phyloP scores from a whole-genome alignment of 495 filamentous ascomycete species.

The Penicillium lagena region DNA sequence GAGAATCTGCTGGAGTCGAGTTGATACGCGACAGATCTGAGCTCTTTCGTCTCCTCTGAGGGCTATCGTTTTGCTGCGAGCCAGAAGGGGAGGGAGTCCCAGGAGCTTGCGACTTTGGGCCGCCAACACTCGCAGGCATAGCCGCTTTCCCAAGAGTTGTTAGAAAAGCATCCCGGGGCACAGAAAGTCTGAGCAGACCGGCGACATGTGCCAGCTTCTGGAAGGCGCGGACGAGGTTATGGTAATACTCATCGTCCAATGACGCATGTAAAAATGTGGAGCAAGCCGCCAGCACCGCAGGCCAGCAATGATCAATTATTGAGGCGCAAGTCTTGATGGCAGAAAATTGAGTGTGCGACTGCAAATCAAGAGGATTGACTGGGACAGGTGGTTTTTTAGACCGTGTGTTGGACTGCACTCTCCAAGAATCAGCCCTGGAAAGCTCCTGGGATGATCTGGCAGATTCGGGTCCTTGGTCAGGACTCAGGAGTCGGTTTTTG shows the following conservation, averaged over 20 bases:
- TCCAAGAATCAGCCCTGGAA: slow-evolving; percentile 25
- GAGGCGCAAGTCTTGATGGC: slow-evolving; percentile 70
- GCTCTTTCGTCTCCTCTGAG: slow-evolving; percentile 37
- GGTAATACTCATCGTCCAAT: slow-evolving; percentile 90
- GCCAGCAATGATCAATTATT: slow-evolving; percentile 91
- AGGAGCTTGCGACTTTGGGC: slow-evolving; percentile 29
- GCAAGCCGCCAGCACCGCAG: slow-evolving; percentile 85
- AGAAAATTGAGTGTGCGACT: slow-evolving; percentile 60
- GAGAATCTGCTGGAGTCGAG: slow-evolving; percentile 14
- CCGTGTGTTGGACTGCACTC: slow-evolving; percentile 28
- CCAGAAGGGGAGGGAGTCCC: slow-evolving; percentile 5
- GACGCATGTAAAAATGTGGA: slow-evolving; percentile 92
- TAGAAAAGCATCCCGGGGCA: slow-evolving; percentile 88
- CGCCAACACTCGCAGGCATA: slow-evolving; percentile 64
- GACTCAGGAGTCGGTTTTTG: slow-evolving; percentile 37
- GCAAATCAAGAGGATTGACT: slow-evolving; percentile 70
- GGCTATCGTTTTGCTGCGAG: slow-evolving; percentile 13
- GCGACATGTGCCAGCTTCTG: slow-evolving; percentile 96
- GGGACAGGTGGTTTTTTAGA: slow-evolving; percentile 58
- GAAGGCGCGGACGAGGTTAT: slow-evolving; percentile 84
- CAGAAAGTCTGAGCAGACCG: slow-evolving; percentile 73
- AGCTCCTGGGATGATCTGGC: slow-evolving; percentile 33
- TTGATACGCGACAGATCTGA: slow-evolving; percentile 12
- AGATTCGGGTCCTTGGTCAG: slow-evolving; percentile 33
- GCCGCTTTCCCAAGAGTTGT: slow-evolving; percentile 91